Percentiles rank a stretch among this genome's conserved stretches.
Evolutionary conservation across 1,284 basidiomycete genomes (phyloP).

Genomic region (Moniliophthora roreri): DNA sequence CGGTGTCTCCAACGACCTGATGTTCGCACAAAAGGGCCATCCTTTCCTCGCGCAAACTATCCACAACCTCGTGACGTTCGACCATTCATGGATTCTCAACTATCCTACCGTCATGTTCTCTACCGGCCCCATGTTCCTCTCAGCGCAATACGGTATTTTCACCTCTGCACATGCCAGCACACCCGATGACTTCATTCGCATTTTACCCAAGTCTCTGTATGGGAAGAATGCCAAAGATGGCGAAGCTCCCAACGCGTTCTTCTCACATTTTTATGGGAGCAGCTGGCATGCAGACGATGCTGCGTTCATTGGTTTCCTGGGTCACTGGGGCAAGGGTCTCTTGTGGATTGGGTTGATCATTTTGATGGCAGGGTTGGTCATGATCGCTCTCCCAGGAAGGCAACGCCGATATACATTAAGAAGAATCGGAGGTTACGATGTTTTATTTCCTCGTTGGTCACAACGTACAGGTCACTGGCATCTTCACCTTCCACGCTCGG

Average conservation of each 20-base stretch:
- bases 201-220: constrained; percentile 92
- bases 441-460: constrained; percentile 70
- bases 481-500: constrained; percentile 63
- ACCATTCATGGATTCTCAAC: constrained; percentile 91
- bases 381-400: constrained; percentile 57
- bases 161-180: constrained; percentile 69
- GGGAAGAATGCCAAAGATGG: constrained; percentile 91
- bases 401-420: constrained; percentile 58
- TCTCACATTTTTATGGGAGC: constrained; percentile 94
- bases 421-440: constrained; percentile 70
- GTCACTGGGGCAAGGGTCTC: constrained; percentile 80
- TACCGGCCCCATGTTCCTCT: constrained; percentile 94
- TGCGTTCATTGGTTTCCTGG: constrained; percentile 89
- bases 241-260: constrained; percentile 91
- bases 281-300: constrained; percentile 97
- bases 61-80: constrained; percentile 89
- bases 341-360: constrained; percentile 82
- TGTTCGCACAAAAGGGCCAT: constrained; percentile 85
- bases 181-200: constrained; percentile 75
- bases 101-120: constrained; percentile 99
- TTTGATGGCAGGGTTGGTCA: constrained; percentile 66
- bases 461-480: constrained; percentile 71
- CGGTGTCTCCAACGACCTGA: constrained; percentile 96
- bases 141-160: constrained; percentile 84
- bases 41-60: constrained; percentile 94